phyloP scores from a whole-genome alignment of 495 filamentous ascomycete species.

The Hyaloscypha finlandica region DNA sequence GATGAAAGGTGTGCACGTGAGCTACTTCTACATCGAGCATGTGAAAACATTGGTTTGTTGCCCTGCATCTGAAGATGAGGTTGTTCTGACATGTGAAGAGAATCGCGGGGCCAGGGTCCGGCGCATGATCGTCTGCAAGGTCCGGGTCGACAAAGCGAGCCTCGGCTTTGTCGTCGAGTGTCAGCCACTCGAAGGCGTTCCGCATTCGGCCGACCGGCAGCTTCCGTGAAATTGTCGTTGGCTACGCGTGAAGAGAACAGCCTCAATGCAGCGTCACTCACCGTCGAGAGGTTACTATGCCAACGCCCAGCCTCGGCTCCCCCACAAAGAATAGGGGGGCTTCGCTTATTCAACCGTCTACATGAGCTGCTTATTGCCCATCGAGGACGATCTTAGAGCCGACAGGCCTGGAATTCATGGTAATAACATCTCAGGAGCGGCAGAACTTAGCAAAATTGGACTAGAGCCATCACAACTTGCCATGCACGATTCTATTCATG shows the following conservation, averaged over 20 bases:
- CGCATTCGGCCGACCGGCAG: neutral
- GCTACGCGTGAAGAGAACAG: neutral
- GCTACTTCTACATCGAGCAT: neutral
- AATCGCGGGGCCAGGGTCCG: neutral
- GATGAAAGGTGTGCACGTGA: neutral
- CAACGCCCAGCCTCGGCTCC: too few relatives aligned
- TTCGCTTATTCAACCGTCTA: too few relatives aligned
- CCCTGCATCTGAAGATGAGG: neutral
- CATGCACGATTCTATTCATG: too few relatives aligned
- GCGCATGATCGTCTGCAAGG: neutral
- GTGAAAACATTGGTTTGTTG: neutral
- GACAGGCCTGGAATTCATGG: too few relatives aligned
- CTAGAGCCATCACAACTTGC: too few relatives aligned
- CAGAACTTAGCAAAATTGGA: too few relatives aligned
- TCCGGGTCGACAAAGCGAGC: neutral
- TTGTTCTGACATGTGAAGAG: neutral
- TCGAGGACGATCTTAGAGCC: too few relatives aligned
- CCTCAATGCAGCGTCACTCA: too few relatives aligned
- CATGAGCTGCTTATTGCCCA: too few relatives aligned
- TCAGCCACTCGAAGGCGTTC: neutral
- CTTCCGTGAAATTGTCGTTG: neutral
- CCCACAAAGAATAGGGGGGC: too few relatives aligned
- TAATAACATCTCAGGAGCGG: too few relatives aligned
- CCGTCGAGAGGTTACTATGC: too few relatives aligned
- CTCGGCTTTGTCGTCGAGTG: neutral